These are phyloP conservation scores for Endocladia muricata DNA, from an alignment of 31 red algal species.

Conservation along the genomic window DNA sequence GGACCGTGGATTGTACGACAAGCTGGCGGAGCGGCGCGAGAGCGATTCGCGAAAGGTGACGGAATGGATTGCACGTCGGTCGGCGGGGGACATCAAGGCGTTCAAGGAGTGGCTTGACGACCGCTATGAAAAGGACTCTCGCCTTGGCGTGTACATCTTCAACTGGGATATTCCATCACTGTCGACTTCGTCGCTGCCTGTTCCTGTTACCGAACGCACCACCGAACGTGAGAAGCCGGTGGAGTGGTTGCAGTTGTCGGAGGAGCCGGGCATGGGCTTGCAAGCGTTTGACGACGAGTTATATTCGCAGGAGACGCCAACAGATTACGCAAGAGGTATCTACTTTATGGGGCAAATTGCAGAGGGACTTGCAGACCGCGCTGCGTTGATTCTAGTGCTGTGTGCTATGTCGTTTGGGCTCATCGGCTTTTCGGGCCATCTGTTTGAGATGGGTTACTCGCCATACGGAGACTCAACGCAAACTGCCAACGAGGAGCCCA, in stretches of 20 bases:
- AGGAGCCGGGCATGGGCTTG: slow-evolving; percentile 19
- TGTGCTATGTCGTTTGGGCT: slow-evolving; percentile 52
- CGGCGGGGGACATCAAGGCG: slow-evolving; percentile 67
- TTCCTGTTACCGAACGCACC: background rate
- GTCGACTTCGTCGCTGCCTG: background rate
- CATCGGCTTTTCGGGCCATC: slow-evolving; percentile 29
- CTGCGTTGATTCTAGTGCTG: slow-evolving; percentile 46
- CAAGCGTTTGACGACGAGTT: slow-evolving; percentile 24
- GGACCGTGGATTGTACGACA: slow-evolving; percentile 49
- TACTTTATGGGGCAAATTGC: slow-evolving; percentile 64
- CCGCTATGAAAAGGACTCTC: slow-evolving; percentile 85
- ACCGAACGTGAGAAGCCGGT: slow-evolving; percentile 38
- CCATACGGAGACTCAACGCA: slow-evolving; percentile 14
- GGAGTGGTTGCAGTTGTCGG: slow-evolving; percentile 52
- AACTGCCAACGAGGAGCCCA: background rate
- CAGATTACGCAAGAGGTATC: slow-evolving; percentile 37
- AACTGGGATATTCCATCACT: slow-evolving; percentile 60
- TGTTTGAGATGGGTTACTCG: slow-evolving; percentile 44
- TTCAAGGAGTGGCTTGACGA: slow-evolving; percentile 85
- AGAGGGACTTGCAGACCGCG: slow-evolving; percentile 51
- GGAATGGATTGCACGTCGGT: slow-evolving; percentile 76
- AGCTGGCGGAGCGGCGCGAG: slow-evolving; percentile 26
- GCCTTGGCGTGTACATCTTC: slow-evolving; percentile 81
- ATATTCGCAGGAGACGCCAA: slow-evolving; percentile 1
- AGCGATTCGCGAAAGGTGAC: slow-evolving; percentile 59